Base-by-base conservation (phyloP, 768 basidiomycete genomes). In the Pluteus cervinus region DNA sequence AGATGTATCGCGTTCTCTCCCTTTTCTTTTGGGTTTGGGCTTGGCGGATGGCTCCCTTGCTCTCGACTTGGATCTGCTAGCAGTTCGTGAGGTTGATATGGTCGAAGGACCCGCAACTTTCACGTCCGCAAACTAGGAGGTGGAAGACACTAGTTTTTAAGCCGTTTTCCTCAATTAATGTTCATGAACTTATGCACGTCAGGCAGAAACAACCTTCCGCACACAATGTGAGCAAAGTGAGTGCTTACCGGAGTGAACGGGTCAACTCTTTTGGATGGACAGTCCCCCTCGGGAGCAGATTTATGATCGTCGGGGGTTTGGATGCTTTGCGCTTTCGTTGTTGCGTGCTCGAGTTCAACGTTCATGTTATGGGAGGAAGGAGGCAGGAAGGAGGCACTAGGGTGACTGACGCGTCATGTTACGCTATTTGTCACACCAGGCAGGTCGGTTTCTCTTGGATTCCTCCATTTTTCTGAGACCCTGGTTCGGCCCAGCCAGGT, bases 201-300 rank as follows among this genome's bases (percentile, higher is more conserved):
- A 12, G 58, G 52, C 40, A 61, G 58, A 57, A 57, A 31, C 31
- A 26, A n/a, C 30, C 39, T 44, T 32, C 36, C 37, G 25, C 21
- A 25, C 43, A 40, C 32, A 29, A 43, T 44, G 45, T 35, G 18
- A 31, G 16, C 15, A 29, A 29, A 21, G 11, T 33, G 12, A 18
- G 16, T 8, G 50, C 58, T 43, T 39, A 64, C 61, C 22, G 55
- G 60, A n/a, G 58, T 60, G 17, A 64, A 42, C 12, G 62, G 62
- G 24, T 64, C 50, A 24, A 62, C 45, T 41, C 52, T 55, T 21
- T 48, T 56, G 12, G 34, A 9, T 6, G 33, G 25, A n/a, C n/a
- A n/a, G 7, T 25, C 32, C 17, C 21, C 36, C 7, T 28, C 36
- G 4, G 28, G 21, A 25, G 33, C 24, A 12, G 40, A 28, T 7